Conservation (phyloP, 2,329 filamentous ascomycete species). For the Venturia pyrina region DNA sequence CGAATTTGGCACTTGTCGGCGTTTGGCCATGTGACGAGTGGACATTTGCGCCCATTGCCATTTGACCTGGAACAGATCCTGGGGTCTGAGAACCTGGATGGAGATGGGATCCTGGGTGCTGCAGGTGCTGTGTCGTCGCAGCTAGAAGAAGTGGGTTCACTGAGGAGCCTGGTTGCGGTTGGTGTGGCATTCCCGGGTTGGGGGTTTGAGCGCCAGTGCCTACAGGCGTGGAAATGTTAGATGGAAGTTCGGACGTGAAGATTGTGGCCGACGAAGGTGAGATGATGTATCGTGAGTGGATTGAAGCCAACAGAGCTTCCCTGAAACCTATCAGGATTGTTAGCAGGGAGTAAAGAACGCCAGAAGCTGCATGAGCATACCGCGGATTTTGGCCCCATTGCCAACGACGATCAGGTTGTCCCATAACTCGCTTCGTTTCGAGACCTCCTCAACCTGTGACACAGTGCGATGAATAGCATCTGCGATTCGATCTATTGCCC, state of each 20-base stretch:
- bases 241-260: conserved; percentile 93
- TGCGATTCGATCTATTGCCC: conserved; percentile 73
- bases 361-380: conserved; percentile 32
- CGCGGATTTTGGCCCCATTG: conserved; percentile 63
- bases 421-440: conserved; percentile 80
- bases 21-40: conserved; percentile 61
- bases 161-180: conserved; percentile 40
- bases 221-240: conserved; percentile 80
- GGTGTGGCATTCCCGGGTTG: conserved; percentile 45
- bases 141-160: conserved; percentile 90
- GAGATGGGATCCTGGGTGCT: conserved; percentile 20
- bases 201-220: conserved; percentile 90
- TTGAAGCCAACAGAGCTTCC: conserved; percentile 72
- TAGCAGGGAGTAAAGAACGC: conserved; percentile 28
- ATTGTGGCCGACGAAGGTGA: conserved; percentile 90
- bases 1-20: conserved; percentile 72
- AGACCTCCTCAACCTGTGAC: conserved; percentile 71
- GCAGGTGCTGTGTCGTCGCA: conserved; percentile 64
- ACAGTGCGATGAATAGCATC: conserved; percentile 76
- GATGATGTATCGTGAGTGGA: conserved; percentile 75
- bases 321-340: conserved; percentile 55
- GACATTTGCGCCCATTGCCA: conserved; percentile 35
- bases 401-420: conserved; percentile 86
- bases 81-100: conserved; percentile 14
- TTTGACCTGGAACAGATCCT: conserved; percentile 15